These are phyloP conservation scores for Candida suzukii DNA, from an alignment of 805 yeast species.

Conservation along the genomic window DNA sequence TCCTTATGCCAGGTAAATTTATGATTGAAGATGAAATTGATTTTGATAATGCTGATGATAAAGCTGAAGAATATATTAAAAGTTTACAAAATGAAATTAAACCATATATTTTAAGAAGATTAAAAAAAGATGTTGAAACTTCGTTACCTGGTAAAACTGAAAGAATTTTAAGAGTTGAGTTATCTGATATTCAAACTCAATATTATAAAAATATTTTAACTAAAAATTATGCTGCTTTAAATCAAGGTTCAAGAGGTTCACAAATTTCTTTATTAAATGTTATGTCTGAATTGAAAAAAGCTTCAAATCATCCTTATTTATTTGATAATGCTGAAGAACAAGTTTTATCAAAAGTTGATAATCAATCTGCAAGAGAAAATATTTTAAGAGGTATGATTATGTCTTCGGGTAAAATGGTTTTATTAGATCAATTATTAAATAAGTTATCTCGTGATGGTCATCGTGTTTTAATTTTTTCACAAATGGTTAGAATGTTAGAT, in stretches of 20 bases:
- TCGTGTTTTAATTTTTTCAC: conserved; percentile 89
- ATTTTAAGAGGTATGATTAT: conserved; percentile 85
- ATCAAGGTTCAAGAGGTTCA: conserved; percentile 72
- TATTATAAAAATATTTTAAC: conserved; percentile 92
- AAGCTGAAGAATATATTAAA: conserved; percentile 84
- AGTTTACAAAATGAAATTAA: conserved; percentile 78
- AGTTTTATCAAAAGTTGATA: conserved; percentile 58
- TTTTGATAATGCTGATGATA: conserved; percentile 80
- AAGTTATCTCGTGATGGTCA: conserved; percentile 90
- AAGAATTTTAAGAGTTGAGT: conserved; percentile 88
- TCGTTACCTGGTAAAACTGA: conserved; percentile 94
- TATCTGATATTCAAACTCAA: conserved; percentile 91
- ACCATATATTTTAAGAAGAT: conserved; percentile 87
- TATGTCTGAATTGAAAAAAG: conserved; percentile 94
- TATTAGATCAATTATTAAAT: conserved; percentile 80
- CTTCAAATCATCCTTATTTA: conserved; percentile 93
- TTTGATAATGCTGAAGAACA: conserved; percentile 90
- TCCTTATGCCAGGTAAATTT: conserved; percentile 92
- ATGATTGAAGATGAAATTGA: conserved; percentile 91
- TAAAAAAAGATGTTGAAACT: conserved; percentile 96
- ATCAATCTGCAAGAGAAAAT: conserved; percentile 62
- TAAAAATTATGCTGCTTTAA: conserved; percentile 84
- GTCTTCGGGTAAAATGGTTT: conserved; percentile 98
- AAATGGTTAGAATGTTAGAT: conserved; percentile 95
- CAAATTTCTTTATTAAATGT: conserved; percentile 83